Base-by-base conservation (phyloP, 495 filamentous ascomycete species). In the Lasiosphaeria miniovina region DNA sequence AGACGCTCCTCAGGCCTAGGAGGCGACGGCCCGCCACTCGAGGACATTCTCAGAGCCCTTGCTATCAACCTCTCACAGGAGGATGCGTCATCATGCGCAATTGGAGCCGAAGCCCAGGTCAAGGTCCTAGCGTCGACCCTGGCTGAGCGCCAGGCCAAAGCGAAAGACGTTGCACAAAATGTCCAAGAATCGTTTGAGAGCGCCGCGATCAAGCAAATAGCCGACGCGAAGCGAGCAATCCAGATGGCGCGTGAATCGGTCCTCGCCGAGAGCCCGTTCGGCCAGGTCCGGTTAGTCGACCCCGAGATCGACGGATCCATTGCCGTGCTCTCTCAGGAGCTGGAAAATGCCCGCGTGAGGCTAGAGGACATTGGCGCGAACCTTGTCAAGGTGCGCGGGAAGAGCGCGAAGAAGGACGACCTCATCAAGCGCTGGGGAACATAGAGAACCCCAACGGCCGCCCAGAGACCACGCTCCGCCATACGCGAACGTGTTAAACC, bases 171-270 rank as follows among this genome's bases (percentile, higher is more conserved):
- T 7, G 68, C 71, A 0, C 62, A 51, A 2, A 73, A 67, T 45
- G 66, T 75, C 4, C 76, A 81, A 51, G 65, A 72, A 14, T 61
- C 71, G 0, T 74, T 75, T 15, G 78, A 81, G 55, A 36, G 38
- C 4, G 58, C 64, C 0, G 69, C 76, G 5, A 62, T 68, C 2
- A 65, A 61, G 14, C 74, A 78, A 46, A 56, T 81, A 0, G 65
- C 67, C 9, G 75, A 80, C 52, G 68, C 68, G 0, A 73, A 71
- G 57, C 57, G 68, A 6, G 76, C 77, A 0, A 62, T 79, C 31
- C 72, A 74, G 49, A 53, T 80, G 38, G 62, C 79, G 32, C 68
- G 71, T 17, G 75, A 80, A 52, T 75, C 72, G 8, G 61, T 81
- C 14, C 54, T 81, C 12, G 70, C 73, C 3, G 76, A 81, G 52